Conservation (phyloP, 2,329 filamentous ascomycete species). For the Chalaropsis ovoidea region DNA sequence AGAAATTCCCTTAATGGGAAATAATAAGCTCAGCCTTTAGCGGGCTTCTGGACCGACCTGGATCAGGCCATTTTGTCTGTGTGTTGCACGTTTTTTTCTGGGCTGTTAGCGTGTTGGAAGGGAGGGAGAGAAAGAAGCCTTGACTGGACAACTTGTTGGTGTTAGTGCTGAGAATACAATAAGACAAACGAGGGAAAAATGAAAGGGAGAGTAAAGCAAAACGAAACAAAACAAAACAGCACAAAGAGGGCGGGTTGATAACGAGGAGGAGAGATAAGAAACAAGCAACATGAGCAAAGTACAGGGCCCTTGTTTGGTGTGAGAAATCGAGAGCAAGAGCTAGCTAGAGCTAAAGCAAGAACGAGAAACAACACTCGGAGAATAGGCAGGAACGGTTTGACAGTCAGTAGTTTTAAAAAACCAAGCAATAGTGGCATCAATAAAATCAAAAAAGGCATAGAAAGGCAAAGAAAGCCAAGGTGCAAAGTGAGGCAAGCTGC, state of each 20-base stretch:
- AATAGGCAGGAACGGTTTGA: not conserved
- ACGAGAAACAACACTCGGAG: not conserved
- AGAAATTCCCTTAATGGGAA: not conserved
- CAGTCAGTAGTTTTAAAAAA: too few species aligned
- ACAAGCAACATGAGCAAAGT: too few species aligned
- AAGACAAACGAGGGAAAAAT: not conserved
- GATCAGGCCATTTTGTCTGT: slow-evolving; percentile 23
- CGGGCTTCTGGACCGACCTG: slow-evolving; percentile 15
- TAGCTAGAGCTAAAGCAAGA: not conserved
- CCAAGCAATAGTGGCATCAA: too few species aligned
- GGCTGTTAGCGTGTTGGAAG: slow-evolving; percentile 7
- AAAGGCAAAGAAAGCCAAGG: not conserved
- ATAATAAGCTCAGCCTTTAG: slow-evolving; percentile 8
- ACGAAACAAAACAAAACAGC: not conserved
- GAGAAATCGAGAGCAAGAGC: not conserved
- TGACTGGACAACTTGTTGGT: not conserved
- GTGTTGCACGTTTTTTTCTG: slow-evolving; percentile 21
- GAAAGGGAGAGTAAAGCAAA: not conserved
- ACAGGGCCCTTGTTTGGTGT: not conserved
- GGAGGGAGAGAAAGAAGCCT: not conserved
- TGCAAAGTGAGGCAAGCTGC: not conserved
- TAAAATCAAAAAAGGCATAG: not conserved
- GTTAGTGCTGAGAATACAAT: not conserved
- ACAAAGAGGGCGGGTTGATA: too few species aligned
- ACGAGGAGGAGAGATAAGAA: too few species aligned